Evolutionary conservation across 352 stramenopile species (phyloP).

Genomic region (Plasmopara halstedii): DNA sequence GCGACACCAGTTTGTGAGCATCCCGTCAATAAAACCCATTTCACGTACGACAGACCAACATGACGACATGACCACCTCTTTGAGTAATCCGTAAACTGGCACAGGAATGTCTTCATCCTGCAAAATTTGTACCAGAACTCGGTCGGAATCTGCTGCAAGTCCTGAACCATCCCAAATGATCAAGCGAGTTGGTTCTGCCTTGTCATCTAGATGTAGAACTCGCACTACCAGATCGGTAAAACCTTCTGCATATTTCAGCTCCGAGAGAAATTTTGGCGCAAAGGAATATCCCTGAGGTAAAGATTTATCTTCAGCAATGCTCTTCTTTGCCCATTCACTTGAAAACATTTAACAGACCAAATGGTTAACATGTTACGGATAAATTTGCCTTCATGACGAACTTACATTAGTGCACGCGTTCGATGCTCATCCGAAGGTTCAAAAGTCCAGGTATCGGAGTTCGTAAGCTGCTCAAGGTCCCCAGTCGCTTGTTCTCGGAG

Average conservation of each 20-base stretch:
- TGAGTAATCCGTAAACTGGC: constrained; percentile 34
- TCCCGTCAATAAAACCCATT: constrained; percentile 38
- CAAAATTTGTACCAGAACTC: constrained; percentile 13
- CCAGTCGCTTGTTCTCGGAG: constrained; percentile 26
- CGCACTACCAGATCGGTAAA: constrained; percentile 64
- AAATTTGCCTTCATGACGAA: neutral
- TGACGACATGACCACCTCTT: constrained; percentile 59
- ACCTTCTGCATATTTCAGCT: constrained; percentile 33
- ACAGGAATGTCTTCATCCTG: constrained; percentile 7
- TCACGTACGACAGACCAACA: constrained; percentile 53
- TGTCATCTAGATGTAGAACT: constrained; percentile 36
- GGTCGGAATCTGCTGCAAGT: constrained; percentile 8
- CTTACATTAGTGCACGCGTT: constrained; percentile 32
- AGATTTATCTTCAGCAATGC: constrained; percentile 34
- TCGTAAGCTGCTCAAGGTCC: constrained; percentile 37
- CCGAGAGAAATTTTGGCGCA: constrained; percentile 28
- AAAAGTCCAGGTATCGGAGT: constrained; percentile 55
- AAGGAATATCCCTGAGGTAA: constrained; percentile 42
- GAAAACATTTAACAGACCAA: neutral
- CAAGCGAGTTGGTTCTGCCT: constrained; percentile 24
- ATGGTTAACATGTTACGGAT: neutral
- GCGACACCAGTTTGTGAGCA: constrained; percentile 50
- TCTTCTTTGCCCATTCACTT: constrained; percentile 42
- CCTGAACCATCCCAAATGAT: constrained; percentile 70
- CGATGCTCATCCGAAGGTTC: constrained; percentile 43